phyloP scores from a whole-genome alignment of 75 land plant genomes.

The Azolla pinnata region DNA sequence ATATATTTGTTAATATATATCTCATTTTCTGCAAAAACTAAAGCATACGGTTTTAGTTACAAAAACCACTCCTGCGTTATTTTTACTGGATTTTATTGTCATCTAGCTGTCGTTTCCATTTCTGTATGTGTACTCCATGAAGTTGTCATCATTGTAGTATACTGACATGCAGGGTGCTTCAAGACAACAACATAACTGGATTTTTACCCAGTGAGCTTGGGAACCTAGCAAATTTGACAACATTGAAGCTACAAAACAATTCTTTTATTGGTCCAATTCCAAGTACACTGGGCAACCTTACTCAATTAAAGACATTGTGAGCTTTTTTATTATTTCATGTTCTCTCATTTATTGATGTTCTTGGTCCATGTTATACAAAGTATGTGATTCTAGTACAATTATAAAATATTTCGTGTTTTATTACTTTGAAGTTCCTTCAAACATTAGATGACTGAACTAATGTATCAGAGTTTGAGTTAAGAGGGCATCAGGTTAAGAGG shows the following conservation, averaged over 20 bases:
- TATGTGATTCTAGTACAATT: too few species aligned
- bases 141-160: too few species aligned
- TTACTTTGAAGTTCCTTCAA: too few species aligned
- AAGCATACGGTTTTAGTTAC: not conserved
- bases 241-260: slow-evolving; percentile 25
- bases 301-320: slow-evolving; percentile 10
- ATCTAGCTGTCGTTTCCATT: not conserved
- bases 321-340: not conserved
- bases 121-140: too few species aligned
- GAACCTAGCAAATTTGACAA: slow-evolving; percentile 7
- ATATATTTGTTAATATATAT: too few species aligned
- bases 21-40: not conserved
- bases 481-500: too few species aligned
- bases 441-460: too few species aligned
- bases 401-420: too few species aligned
- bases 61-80: not conserved
- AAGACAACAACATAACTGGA: slow-evolving; percentile 17
- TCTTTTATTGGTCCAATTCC: slow-evolving; percentile 25
- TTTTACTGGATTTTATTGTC: not conserved
- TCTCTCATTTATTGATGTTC: too few species aligned
- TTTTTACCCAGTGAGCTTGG: slow-evolving; percentile 22
- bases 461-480: too few species aligned
- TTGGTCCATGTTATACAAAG: too few species aligned
- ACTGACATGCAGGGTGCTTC: slow-evolving; percentile 12
- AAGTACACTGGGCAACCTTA: slow-evolving; percentile 10